phyloP scores from a whole-genome alignment of 441 rosid genomes.

The Biscutella auriculata region DNA sequence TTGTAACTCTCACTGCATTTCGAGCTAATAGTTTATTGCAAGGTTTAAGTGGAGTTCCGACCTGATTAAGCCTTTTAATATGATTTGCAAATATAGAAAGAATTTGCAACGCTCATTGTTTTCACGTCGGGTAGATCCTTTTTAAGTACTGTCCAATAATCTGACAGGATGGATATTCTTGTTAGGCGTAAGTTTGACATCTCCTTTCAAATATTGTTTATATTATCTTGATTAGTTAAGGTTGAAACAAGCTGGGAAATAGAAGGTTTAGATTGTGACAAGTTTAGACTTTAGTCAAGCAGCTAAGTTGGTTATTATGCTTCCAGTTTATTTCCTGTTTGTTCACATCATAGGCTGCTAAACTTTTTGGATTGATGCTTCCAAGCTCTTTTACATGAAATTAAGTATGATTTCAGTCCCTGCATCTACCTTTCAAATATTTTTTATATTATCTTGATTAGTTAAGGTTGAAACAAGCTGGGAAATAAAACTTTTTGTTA shows the following conservation, averaged over 20 bases:
- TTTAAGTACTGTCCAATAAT: background rate
- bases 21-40: background rate
- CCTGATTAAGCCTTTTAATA: background rate
- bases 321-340: background rate
- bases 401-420: background rate
- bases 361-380: background rate
- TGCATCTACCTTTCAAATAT: background rate
- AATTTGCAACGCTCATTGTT: background rate
- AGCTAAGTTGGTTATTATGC: background rate
- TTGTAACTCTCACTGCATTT: background rate
- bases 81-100: background rate
- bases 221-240: background rate
- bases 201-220: background rate
- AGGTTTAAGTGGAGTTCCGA: slow-evolving; percentile 1
- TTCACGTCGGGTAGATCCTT: background rate
- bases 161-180: background rate
- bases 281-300: background rate
- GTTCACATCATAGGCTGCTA: background rate
- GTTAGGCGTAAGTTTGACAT: background rate
- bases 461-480: no score
- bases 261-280: background rate
- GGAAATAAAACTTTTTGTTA: no score
- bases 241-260: background rate
- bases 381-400: background rate
- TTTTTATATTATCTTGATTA: no score